Conservation (phyloP, 257 asterid genomes). For the Misopates orontium region DNA sequence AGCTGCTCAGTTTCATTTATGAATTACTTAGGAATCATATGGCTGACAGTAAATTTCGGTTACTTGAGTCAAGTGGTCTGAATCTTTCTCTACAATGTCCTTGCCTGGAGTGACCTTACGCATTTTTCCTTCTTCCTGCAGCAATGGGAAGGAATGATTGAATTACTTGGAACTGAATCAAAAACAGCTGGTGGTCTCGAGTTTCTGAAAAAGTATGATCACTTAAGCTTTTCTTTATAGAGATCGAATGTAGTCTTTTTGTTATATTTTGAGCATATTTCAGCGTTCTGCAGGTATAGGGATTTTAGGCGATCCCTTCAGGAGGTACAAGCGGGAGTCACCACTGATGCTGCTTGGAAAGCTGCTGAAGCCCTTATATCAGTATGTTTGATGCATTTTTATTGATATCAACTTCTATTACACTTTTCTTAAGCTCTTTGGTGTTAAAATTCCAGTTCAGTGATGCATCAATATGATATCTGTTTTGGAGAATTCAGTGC, state of each 20-base stretch:
- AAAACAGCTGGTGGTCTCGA: slow-evolving; percentile 86
- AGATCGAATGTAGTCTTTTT: background rate
- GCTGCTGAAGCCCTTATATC: slow-evolving; percentile 82
- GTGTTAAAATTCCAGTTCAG: too few species aligned
- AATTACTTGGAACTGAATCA: slow-evolving; percentile 74
- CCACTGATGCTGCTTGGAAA: slow-evolving; percentile 61
- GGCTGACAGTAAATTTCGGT: slow-evolving; percentile 4
- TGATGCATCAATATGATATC: background rate
- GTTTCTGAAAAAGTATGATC: slow-evolving; percentile 74
- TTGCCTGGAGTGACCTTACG: background rate
- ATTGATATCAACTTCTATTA: slow-evolving; percentile 24
- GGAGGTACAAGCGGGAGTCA: slow-evolving; percentile 57
- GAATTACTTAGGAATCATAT: background rate
- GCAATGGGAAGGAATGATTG: slow-evolving; percentile 99
- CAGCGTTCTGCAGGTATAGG: slow-evolving; percentile 65
- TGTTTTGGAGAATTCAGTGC: background rate
- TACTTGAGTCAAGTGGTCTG: slow-evolving; percentile 10
- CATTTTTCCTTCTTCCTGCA: slow-evolving; percentile 32
- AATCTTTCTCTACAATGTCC: slow-evolving; percentile 11
- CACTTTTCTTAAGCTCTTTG: background rate
- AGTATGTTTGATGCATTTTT: slow-evolving; percentile 45
- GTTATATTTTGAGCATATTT: slow-evolving; percentile 15
- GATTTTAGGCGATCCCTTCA: slow-evolving; percentile 83
- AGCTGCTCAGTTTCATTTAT: background rate
- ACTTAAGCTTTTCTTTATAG: slow-evolving; percentile 1